Conservation (phyloP, 805 yeast genomes). For the Saccharomyces paradoxus region DNA sequence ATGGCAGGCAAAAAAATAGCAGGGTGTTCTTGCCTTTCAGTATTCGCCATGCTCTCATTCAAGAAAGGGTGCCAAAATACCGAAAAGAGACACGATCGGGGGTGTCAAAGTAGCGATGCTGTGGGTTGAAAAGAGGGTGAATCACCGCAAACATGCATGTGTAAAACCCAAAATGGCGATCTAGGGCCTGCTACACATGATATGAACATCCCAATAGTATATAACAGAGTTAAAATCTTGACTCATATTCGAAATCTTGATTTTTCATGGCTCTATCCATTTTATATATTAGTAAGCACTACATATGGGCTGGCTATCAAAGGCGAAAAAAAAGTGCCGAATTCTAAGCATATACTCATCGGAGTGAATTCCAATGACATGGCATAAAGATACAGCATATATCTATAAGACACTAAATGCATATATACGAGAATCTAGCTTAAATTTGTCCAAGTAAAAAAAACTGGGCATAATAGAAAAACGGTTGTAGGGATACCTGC, state of each 20-base stretch:
- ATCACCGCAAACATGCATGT: background rate
- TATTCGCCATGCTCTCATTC: background rate
- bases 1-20: background rate
- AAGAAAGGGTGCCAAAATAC: background rate
- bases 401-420: background rate
- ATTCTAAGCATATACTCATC: background rate
- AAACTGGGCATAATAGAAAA: slow-evolving; percentile 30
- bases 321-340: background rate
- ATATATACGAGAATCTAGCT: background rate
- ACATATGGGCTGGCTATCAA: background rate
- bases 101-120: background rate
- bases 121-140: background rate
- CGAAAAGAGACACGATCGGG: background rate
- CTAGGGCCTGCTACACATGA: background rate
- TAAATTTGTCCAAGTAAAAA: background rate
- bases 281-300: background rate
- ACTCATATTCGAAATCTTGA: background rate
- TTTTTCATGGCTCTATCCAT: background rate
- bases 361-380: background rate
- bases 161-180: background rate
- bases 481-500: slow-evolving; percentile 67
- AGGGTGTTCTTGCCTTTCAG: background rate
- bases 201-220: background rate
- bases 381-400: background rate
- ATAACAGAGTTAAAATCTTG: background rate